Percentiles rank a stretch among this genome's conserved stretches.
These are phyloP conservation scores for Fusarium heterosporum DNA, from an alignment of 2,329 filamentous ascomycete genomes.

Conservation along the genomic window DNA sequence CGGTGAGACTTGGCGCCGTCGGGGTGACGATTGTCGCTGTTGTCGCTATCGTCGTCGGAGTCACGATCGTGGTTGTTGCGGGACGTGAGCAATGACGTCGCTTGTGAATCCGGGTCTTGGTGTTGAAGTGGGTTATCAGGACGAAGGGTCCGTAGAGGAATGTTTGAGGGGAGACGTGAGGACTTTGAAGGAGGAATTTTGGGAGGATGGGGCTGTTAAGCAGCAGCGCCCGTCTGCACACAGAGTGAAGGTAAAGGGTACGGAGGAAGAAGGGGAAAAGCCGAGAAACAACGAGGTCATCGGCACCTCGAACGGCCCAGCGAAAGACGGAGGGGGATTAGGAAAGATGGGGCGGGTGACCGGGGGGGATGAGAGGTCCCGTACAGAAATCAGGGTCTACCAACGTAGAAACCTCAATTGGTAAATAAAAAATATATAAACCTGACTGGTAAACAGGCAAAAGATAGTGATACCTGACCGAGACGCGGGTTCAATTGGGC, in stretches of 20 bases:
- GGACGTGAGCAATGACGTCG: conserved; percentile 52
- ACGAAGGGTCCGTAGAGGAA: conserved; percentile 82
- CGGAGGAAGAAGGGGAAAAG: conserved; percentile 43
- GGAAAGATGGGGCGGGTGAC: conserved; percentile 50
- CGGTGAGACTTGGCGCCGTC: conserved; percentile 26
- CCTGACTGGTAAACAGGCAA: conserved; percentile 21
- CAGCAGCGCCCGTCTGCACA: conserved; percentile 77
- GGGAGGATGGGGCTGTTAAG: conserved; percentile 78
- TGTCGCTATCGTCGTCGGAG: conserved; percentile 58
- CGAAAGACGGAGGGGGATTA: conserved; percentile 42
- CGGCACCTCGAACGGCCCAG: conserved; percentile 46
- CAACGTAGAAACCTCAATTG: conserved; percentile 14
- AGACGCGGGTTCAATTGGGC: conserved; percentile 30
- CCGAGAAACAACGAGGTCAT: conserved; percentile 46
- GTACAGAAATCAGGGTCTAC: conserved; percentile 42
- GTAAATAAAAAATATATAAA: conserved; percentile 1
- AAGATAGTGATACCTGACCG: conserved; percentile 32
- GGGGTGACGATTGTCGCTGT: conserved; percentile 50
- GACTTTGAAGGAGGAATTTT: conserved; percentile 84
- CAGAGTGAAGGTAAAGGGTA: conserved; percentile 52
- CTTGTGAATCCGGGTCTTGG: conserved; percentile 57
- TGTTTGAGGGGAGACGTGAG: conserved; percentile 81
- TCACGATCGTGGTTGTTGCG: conserved; percentile 57
- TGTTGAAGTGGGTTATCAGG: conserved; percentile 51
- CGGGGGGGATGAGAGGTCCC: conserved; percentile 26